Conservation (phyloP, 1,284 basidiomycete species). For the Cyathus olla region DNA sequence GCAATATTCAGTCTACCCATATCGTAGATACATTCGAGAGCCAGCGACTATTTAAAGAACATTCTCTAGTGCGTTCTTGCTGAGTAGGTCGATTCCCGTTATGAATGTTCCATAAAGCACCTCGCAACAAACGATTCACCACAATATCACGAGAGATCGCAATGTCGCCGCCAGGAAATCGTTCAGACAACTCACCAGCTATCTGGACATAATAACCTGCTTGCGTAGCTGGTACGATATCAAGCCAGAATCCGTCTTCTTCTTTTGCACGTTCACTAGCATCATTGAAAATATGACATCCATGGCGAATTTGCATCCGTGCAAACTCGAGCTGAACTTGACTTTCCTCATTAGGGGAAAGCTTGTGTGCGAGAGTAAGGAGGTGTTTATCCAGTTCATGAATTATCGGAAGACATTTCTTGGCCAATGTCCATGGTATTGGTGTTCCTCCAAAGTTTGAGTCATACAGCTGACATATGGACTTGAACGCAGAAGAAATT, state of each 20-base stretch:
- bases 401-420: neutral
- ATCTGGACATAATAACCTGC: constrained; percentile 5
- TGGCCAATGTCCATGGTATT: constrained; percentile 6
- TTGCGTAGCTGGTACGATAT: constrained; percentile 1
- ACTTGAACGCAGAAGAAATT: neutral
- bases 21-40: constrained; percentile 6
- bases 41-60: constrained; percentile 10
- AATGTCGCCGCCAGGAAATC: constrained; percentile 1
- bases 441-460: neutral
- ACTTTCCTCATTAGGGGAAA: constrained; percentile 2
- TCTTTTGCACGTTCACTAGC: neutral
- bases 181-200: neutral
- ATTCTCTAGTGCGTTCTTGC: constrained; percentile 3
- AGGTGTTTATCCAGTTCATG: constrained; percentile 5
- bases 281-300: constrained; percentile 3
- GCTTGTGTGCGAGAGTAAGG: neutral
- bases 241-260: constrained; percentile 2
- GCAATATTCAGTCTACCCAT: constrained; percentile 4
- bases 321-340: constrained; percentile 8
- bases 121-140: constrained; percentile 8
- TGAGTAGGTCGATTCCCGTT: constrained; percentile 5
- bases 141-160: constrained; percentile 1
- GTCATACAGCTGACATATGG: neutral
- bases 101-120: constrained; percentile 9
- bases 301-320: constrained; percentile 5